Evolutionary conservation across 2,329 filamentous ascomycete species (phyloP).

Genomic region (Phyllosticta citribraziliensis): DNA sequence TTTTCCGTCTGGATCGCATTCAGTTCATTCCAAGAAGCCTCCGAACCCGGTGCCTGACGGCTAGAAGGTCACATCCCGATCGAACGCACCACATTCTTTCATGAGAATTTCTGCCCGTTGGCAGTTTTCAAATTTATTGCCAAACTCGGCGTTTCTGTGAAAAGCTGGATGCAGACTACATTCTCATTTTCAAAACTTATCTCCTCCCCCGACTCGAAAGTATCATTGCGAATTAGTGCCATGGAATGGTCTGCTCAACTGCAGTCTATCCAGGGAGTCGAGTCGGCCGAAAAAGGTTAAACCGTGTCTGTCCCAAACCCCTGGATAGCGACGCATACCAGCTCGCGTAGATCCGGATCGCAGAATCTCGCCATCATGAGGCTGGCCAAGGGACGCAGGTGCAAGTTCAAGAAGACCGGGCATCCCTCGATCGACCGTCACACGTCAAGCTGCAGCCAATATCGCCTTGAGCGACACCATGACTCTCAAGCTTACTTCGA

Average conservation of each 20-base stretch:
- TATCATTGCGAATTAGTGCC: no score
- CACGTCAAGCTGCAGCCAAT: background rate
- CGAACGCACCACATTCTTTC: background rate
- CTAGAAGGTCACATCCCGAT: background rate
- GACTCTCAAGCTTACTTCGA: background rate
- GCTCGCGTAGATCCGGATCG: background rate
- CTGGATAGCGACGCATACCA: background rate
- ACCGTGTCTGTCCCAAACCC: background rate
- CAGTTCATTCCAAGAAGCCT: background rate
- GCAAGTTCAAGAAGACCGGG: background rate
- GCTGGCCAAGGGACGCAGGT: background rate
- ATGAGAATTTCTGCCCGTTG: background rate
- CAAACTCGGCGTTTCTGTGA: background rate
- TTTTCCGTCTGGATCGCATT: background rate
- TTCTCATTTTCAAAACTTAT: no score
- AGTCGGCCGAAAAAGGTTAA: background rate
- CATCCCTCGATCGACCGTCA: background rate
- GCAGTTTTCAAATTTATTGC: background rate
- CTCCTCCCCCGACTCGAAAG: no score
- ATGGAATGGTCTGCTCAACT: no score
- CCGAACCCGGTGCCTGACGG: background rate
- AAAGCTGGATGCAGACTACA: background rate
- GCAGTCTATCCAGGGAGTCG: background rate
- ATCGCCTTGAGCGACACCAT: background rate
- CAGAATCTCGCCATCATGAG: background rate